A percentile compares a stretch with the other conserved stretches of the same genome.
Evolutionary conservation across 768 basidiomycete species (phyloP).

Genomic region (Rhodotorula graminis): DNA sequence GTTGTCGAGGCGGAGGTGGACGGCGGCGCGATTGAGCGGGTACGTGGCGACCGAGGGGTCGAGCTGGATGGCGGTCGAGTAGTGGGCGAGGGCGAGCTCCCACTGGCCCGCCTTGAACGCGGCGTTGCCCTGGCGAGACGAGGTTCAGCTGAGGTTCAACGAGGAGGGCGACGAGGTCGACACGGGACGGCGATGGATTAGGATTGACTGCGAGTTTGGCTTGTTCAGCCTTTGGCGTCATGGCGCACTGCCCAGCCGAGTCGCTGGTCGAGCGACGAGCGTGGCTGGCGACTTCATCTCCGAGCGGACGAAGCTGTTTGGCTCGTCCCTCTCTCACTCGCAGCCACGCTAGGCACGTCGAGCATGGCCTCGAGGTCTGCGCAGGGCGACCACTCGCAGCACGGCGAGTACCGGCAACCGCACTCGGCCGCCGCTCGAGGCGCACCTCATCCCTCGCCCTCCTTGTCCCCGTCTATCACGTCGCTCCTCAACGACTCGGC

Average conservation of each 20-base stretch:
- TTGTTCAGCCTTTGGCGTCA: constrained; percentile 1
- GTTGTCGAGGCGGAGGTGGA: constrained; percentile 78
- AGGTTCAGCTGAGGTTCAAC: neutral
- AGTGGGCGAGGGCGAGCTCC: constrained; percentile 74
- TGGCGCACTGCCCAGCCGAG: neutral
- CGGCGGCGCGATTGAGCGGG: constrained; percentile 80
- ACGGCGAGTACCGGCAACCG: too few species aligned
- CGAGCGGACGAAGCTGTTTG: too few species aligned
- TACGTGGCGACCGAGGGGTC: constrained; percentile 70
- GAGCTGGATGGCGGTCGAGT: constrained; percentile 70
- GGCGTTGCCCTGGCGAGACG: constrained; percentile 65
- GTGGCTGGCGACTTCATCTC: too few species aligned
- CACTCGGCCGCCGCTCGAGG: neutral
- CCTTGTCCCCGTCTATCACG: constrained; percentile 22
- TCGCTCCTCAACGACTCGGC: constrained; percentile 8
- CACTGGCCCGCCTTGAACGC: constrained; percentile 79
- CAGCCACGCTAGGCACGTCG: too few species aligned
- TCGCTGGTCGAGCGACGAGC: too few species aligned
- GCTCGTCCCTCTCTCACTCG: too few species aligned
- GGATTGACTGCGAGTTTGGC: constrained; percentile 13
- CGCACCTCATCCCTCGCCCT: constrained; percentile 3
- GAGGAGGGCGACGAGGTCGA: neutral
- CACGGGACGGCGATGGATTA: neutral
- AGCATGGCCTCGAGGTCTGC: too few species aligned
- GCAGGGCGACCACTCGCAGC: too few species aligned